Conservation (phyloP, 495 filamentous ascomycete species). For the Niebla homalea region DNA sequence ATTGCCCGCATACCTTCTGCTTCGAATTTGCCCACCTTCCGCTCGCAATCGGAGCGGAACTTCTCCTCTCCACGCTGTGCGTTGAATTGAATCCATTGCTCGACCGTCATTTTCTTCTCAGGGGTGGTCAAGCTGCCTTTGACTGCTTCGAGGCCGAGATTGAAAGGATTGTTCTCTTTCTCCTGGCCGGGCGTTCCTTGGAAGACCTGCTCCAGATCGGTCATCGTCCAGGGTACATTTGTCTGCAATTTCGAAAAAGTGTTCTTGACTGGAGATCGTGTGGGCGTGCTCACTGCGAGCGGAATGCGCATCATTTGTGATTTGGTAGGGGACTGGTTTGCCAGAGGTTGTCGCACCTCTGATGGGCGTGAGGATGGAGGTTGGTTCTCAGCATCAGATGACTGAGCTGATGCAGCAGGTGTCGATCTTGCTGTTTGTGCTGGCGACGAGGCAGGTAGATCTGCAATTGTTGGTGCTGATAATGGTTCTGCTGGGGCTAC, state of each 20-base stretch:
- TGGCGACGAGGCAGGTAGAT: not conserved
- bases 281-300: conserved; percentile 41
- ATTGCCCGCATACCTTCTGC: conserved; percentile 66
- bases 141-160: conserved; percentile 27
- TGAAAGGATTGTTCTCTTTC: conserved; percentile 35
- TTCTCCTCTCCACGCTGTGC: conserved; percentile 66
- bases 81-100: conserved; percentile 80
- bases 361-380: conserved; percentile 52
- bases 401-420: conserved; percentile 42
- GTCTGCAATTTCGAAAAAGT: conserved; percentile 45
- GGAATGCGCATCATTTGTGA: conserved; percentile 29
- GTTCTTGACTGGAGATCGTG: conserved; percentile 51
- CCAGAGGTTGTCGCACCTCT: conserved; percentile 20
- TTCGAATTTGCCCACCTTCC: conserved; percentile 68
- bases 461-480: not conserved
- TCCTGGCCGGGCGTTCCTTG: conserved; percentile 27
- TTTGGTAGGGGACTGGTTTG: conserved; percentile 28
- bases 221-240: conserved; percentile 52
- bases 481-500: not conserved
- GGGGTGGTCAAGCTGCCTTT: conserved; percentile 53
- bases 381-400: conserved; percentile 70
- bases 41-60: conserved; percentile 67
- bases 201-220: conserved; percentile 57
- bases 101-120: conserved; percentile 82
- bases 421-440: conserved; percentile 3